Evolutionary conservation across 352 stramenopile genomes (phyloP).

Genomic region (Thraustochytrium sp.): DNA sequence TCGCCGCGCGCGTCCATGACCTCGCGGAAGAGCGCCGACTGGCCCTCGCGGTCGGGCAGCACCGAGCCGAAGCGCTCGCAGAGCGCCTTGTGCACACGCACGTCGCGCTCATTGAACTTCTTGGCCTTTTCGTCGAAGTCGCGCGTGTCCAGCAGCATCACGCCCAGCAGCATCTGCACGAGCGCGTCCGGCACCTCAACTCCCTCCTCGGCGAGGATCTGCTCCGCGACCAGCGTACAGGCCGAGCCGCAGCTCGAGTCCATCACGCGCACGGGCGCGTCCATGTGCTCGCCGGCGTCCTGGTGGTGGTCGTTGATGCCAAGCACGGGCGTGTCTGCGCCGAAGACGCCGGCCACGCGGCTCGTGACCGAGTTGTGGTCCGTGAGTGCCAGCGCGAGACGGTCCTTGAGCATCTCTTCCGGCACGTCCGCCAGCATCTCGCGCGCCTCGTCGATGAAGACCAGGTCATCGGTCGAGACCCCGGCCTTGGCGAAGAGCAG

Average conservation of each 20-base stretch:
- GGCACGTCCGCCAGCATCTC: background rate
- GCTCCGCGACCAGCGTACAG: slow-evolving; percentile 10
- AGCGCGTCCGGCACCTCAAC: background rate
- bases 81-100: background rate
- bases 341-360: background rate
- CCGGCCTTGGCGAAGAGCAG: slow-evolving; percentile 11
- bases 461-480: background rate
- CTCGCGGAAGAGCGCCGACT: background rate
- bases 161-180: background rate
- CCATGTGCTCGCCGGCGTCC: background rate
- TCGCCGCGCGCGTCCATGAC: slow-evolving; percentile 1
- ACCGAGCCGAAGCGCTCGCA: background rate
- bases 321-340: background rate
- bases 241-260: slow-evolving; percentile 13
- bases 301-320: slow-evolving; percentile 5
- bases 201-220: background rate
- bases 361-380: background rate
- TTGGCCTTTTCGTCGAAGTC: slow-evolving; percentile 11
- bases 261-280: background rate
- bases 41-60: background rate
- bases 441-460: slow-evolving; percentile 10
- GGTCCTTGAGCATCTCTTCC: background rate
- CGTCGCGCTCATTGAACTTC: slow-evolving; percentile 14
- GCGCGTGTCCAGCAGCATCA: slow-evolving; percentile 25
- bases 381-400: background rate